Percentiles rank a stretch among this genome's conserved stretches.
These are phyloP conservation scores for Mycena indigotica DNA, from an alignment of 768 basidiomycete species.

Conservation along the genomic window DNA sequence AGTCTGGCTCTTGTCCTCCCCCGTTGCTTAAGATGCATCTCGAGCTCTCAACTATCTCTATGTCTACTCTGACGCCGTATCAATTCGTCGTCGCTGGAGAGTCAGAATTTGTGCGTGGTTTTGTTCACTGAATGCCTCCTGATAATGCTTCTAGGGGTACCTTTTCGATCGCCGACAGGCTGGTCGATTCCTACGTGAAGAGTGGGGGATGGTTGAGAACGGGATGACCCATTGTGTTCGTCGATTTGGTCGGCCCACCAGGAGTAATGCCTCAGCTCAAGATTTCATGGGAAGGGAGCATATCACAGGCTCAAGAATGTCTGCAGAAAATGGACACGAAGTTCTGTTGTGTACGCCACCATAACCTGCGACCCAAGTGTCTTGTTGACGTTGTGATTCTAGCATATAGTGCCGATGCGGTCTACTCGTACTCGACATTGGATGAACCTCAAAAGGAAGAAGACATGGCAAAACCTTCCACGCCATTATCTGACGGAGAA, in stretches of 20 bases:
- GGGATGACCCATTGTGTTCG: conserved; percentile 79
- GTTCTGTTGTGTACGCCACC: conserved; percentile 66
- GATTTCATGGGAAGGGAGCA: conserved; percentile 53
- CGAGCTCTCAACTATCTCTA: conserved; percentile 70
- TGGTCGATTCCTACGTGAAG: conserved; percentile 58
- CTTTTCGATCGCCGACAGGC: conserved; percentile 84
- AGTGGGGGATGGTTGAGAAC: conserved; percentile 66
- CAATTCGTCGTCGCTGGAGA: conserved; percentile 86
- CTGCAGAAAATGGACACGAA: conserved; percentile 72
- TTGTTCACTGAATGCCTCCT: not conserved
- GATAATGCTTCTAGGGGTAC: conserved; percentile 54
- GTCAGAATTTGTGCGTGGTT: conserved; percentile 64
- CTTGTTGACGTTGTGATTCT: conserved; percentile 11
- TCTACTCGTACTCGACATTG: conserved; percentile 72
- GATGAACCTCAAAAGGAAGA: conserved; percentile 52
- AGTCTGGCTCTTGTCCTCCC: conserved; percentile 58
- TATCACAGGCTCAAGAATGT: conserved; percentile 77
- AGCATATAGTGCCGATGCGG: conserved; percentile 76
- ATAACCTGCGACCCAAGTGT: conserved; percentile 13
- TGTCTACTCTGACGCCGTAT: conserved; percentile 79
- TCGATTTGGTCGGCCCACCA: conserved; percentile 61
- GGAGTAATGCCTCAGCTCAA: conserved; percentile 10
- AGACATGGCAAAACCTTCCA: conserved; percentile 33
- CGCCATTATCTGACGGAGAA: too few relatives aligned
- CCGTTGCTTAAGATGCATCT: conserved; percentile 68